These are phyloP conservation scores for Suillus alpinus DNA, from an alignment of 768 basidiomycete genomes.

Conservation along the genomic window DNA sequence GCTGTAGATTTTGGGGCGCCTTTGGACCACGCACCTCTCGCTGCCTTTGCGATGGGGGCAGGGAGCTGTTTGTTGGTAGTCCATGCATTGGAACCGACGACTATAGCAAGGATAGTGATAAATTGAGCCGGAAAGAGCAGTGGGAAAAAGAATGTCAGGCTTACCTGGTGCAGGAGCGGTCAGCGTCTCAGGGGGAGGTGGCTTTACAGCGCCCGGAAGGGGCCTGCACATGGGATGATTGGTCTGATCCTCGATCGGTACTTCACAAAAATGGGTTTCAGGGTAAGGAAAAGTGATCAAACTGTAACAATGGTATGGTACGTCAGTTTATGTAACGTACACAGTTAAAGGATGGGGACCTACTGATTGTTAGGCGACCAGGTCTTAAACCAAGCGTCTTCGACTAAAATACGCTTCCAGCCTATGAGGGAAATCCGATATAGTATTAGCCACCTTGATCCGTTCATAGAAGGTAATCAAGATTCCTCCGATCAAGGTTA, in stretches of 20 bases:
- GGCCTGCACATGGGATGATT: conserved; percentile 40
- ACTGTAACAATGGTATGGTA: conserved; percentile 13
- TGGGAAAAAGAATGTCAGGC: conserved; percentile 1
- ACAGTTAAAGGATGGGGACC: conserved; percentile 2
- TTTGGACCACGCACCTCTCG: conserved; percentile 18
- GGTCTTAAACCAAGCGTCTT: conserved; percentile 41
- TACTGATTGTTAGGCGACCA: conserved; percentile 28
- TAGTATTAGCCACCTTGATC: background rate
- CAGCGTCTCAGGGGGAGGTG: conserved; percentile 21
- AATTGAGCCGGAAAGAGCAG: conserved; percentile 7
- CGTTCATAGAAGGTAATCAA: background rate
- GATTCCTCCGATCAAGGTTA: background rate
- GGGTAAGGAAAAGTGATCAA: conserved; percentile 41
- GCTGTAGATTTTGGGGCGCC: conserved; percentile 16
- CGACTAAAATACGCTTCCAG: conserved; percentile 45
- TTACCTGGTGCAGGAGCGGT: conserved; percentile 31
- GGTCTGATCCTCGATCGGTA: conserved; percentile 39
- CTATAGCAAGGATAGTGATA: conserved; percentile 13
- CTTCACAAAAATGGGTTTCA: conserved; percentile 32
- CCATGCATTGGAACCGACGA: conserved; percentile 29
- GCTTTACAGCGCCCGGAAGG: conserved; percentile 34
- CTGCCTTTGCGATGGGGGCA: conserved; percentile 1
- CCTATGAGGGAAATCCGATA: conserved; percentile 25
- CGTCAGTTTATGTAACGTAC: background rate
- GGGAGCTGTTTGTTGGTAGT: conserved; percentile 14